Percentiles rank a stretch among this genome's conserved stretches.
Conservation (phyloP, 495 filamentous ascomycete species). For the Recurvomyces mirabilis region DNA sequence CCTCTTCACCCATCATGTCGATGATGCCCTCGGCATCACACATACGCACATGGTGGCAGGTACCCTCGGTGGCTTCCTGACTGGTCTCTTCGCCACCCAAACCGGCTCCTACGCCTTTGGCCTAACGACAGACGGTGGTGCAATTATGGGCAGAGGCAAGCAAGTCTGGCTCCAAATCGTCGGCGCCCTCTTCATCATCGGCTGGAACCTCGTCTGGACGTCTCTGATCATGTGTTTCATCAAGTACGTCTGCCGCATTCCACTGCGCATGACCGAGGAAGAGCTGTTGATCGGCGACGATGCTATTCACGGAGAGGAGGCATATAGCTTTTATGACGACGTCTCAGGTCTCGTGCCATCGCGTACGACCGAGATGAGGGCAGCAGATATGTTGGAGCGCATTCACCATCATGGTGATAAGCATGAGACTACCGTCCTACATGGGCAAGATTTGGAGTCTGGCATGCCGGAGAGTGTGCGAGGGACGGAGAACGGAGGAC, state of each 20-base stretch:
- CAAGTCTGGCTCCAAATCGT: constrained; percentile 46
- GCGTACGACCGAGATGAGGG: constrained; percentile 5
- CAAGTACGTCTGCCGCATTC: constrained; percentile 42
- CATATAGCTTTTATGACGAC: constrained; percentile 31
- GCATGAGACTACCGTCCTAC: not conserved
- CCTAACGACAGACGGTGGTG: constrained; percentile 40
- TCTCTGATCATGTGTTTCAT: constrained; percentile 43
- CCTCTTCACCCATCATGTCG: constrained; percentile 36
- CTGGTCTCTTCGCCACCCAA: constrained; percentile 43
- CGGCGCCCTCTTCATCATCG: constrained; percentile 45
- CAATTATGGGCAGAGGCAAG: constrained; percentile 40
- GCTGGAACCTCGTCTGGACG: constrained; percentile 46
- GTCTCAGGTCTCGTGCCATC: constrained; percentile 9
- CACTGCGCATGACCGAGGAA: constrained; percentile 39
- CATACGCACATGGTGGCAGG: constrained; percentile 46
- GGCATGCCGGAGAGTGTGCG: not conserved
- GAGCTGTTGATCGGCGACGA: constrained; percentile 39
- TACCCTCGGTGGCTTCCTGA: constrained; percentile 41
- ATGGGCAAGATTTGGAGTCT: not conserved
- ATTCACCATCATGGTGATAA: not conserved
- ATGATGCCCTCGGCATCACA: constrained; percentile 42
- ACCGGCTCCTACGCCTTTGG: constrained; percentile 42
- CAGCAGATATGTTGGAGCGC: not conserved
- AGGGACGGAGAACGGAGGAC: not conserved
- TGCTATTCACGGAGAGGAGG: constrained; percentile 42